These are phyloP conservation scores for Senecio squalidus DNA, from an alignment of 140 eudicot species.

Conservation along the genomic window DNA sequence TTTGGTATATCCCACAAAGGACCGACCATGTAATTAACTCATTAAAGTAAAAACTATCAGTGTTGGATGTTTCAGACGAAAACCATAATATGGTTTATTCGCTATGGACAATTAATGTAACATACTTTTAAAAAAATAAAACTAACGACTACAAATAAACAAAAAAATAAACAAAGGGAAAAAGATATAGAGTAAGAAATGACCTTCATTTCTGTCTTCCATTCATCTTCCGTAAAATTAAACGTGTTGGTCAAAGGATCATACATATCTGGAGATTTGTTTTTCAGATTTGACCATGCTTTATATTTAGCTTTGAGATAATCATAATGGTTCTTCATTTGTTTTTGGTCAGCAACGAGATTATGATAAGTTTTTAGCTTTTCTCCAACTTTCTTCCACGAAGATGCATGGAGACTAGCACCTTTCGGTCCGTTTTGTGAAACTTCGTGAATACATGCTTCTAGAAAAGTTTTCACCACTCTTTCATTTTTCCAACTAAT, in stretches of 20 bases:
- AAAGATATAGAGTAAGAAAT: not conserved
- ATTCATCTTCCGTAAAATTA: constrained; percentile 8
- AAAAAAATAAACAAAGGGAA: not conserved
- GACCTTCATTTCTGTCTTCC: constrained; percentile 5
- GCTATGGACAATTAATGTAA: too few relatives aligned
- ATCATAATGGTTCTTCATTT: constrained; percentile 25
- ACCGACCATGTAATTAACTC: too few relatives aligned
- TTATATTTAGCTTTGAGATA: constrained; percentile 18
- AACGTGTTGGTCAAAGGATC: constrained; percentile 16
- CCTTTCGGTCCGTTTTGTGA: constrained; percentile 1
- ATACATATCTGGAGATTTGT: not conserved
- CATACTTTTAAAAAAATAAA: too few relatives aligned
- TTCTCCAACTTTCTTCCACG: constrained; percentile 16
- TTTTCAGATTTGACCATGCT: constrained; percentile 18
- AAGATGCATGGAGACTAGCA: not conserved
- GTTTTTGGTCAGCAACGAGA: constrained; percentile 12
- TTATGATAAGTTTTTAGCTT: constrained; percentile 6
- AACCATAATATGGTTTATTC: too few relatives aligned
- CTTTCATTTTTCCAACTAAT: constrained; percentile 13
- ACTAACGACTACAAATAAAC: not conserved
- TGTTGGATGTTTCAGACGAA: too few relatives aligned
- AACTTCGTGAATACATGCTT: constrained; percentile 17
- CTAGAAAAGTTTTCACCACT: constrained; percentile 17
- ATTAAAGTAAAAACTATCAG: too few relatives aligned
- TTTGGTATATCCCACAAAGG: too few relatives aligned